Percentiles rank a stretch among this genome's conserved stretches.
Evolutionary conservation across 2,329 filamentous ascomycete species (phyloP).

Genomic region (Diaporthe sp.): DNA sequence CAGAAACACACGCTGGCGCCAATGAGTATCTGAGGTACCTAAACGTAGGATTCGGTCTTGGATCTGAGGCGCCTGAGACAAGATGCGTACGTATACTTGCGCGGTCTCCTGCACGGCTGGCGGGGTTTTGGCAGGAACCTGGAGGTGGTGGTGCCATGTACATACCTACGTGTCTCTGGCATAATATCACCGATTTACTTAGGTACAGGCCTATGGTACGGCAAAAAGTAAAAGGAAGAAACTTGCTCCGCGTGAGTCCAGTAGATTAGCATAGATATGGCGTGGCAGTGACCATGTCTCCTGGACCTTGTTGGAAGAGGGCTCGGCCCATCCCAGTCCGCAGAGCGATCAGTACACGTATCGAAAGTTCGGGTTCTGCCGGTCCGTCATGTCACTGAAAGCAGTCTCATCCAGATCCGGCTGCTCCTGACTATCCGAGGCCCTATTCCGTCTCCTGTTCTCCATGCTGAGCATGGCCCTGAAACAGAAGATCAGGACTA

Average conservation of each 20-base stretch:
- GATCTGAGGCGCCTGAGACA: no score
- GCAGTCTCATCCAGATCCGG: conserved; percentile 54
- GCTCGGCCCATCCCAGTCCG: not conserved
- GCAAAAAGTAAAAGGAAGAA: no score
- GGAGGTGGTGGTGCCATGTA: no score
- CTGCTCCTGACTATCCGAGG: not conserved
- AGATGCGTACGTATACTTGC: no score
- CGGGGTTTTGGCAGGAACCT: no score
- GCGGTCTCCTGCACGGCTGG: no score
- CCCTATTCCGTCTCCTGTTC: conserved; percentile 66
- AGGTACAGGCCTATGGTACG: not conserved
- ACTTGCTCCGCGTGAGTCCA: not conserved
- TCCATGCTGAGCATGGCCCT: conserved; percentile 64
- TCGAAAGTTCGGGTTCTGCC: conserved; percentile 58
- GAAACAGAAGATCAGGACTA: conserved; percentile 62
- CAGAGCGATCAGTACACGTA: conserved; percentile 53
- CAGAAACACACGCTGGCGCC: no score
- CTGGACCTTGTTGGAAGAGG: not conserved
- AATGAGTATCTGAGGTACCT: no score
- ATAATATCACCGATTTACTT: no score
- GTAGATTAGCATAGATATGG: not conserved
- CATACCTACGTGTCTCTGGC: no score
- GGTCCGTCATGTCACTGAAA: conserved; percentile 58
- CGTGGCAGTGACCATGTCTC: not conserved
- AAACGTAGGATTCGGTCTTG: no score